phyloP scores from a whole-genome alignment of 2,329 filamentous ascomycete species.

The Nigrospora oryzae region DNA sequence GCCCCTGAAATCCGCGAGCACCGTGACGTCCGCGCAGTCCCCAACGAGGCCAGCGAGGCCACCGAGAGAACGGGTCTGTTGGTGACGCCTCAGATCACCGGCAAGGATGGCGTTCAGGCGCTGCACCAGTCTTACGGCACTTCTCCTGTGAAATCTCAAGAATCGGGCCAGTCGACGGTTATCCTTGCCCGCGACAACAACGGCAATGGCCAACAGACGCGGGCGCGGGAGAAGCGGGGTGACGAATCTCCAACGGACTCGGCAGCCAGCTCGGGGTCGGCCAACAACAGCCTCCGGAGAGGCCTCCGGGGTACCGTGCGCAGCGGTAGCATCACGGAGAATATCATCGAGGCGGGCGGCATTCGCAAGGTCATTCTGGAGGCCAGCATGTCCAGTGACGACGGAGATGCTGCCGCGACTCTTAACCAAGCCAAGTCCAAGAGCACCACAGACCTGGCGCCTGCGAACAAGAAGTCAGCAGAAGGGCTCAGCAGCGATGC shows the following conservation, averaged over 20 bases:
- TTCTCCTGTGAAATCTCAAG: conserved; percentile 5
- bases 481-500: neutral
- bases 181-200: neutral
- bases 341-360: conserved; percentile 62
- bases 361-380: conserved; percentile 67
- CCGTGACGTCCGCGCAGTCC: conserved; percentile 7
- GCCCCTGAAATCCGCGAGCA: conserved; percentile 6
- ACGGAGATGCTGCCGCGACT: conserved; percentile 7
- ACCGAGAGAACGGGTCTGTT: conserved; percentile 35
- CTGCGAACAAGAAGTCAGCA: neutral
- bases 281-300: conserved; percentile 6
- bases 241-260: neutral
- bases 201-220: neutral
- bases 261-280: conserved; percentile 4
- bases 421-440: neutral
- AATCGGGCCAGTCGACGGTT: conserved; percentile 9
- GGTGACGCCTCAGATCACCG: conserved; percentile 40
- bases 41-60: conserved; percentile 4
- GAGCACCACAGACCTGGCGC: neutral
- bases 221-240: neutral
- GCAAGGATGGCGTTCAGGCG: conserved; percentile 58
- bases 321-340: conserved; percentile 70
- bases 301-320: conserved; percentile 38
- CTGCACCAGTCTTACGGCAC: conserved; percentile 45
- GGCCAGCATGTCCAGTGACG: conserved; percentile 45